A percentile compares a stretch with the other conserved stretches of the same genome.
Conservation (phyloP, 78 protist genomes). For the Isochrysis galbana region DNA sequence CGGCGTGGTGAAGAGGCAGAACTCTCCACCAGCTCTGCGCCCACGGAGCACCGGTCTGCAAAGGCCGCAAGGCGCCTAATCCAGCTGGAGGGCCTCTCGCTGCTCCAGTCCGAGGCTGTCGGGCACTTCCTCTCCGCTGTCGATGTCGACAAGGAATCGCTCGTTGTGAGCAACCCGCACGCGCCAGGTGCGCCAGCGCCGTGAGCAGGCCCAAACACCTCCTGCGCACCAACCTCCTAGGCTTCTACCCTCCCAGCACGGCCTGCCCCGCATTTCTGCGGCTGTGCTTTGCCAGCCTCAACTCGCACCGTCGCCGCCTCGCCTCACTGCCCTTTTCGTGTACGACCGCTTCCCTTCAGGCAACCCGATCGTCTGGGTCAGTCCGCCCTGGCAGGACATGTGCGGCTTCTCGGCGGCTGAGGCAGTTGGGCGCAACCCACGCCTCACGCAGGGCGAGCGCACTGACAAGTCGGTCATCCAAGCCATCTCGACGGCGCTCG, state of each 20-base stretch:
- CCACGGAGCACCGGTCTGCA: no score
- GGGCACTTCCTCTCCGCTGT: neutral
- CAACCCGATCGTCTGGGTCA: neutral
- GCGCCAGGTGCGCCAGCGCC: neutral
- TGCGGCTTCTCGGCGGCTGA: neutral
- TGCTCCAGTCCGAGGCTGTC: no score
- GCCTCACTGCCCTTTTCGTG: no score
- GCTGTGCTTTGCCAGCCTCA: neutral
- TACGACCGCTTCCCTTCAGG: neutral
- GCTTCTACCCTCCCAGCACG: neutral
- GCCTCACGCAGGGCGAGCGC: neutral
- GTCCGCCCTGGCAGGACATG: neutral
- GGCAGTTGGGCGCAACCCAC: slow-evolving; percentile 1
- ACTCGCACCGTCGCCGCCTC: neutral
- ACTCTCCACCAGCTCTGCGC: no score
- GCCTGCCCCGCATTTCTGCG: neutral
- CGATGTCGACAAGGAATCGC: neutral
- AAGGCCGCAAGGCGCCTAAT: no score
- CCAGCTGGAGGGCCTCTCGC: no score
- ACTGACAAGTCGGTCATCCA: neutral
- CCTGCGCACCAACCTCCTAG: neutral
- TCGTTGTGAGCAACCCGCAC: neutral
- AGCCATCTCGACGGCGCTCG: neutral
- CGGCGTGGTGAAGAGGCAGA: no score
- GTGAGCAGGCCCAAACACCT: neutral